These are phyloP conservation scores for Cordyceps cicadae DNA, from an alignment of 2,329 filamentous ascomycete species.

Conservation along the genomic window DNA sequence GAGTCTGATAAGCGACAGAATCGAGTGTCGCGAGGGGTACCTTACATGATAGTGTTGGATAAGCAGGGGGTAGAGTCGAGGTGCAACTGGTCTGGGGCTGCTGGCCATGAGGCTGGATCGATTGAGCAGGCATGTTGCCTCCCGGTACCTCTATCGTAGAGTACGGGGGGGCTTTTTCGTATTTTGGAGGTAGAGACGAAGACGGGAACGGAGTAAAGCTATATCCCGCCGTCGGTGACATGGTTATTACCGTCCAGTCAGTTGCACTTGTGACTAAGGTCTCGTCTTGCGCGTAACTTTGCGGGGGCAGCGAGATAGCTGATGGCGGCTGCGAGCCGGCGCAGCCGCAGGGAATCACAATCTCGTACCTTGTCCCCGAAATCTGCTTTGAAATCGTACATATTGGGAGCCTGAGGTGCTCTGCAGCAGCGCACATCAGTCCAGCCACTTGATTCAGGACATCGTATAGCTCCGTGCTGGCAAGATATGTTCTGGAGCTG, in stretches of 20 bases:
- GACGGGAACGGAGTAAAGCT: background rate
- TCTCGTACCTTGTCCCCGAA: background rate
- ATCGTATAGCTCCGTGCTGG: slow-evolving; percentile 12
- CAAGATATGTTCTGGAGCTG: slow-evolving; percentile 1
- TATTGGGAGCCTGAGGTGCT: slow-evolving; percentile 13
- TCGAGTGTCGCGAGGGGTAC: background rate
- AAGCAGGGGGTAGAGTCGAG: background rate
- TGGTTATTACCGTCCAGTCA: background rate
- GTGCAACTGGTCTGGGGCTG: background rate
- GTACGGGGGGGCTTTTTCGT: background rate
- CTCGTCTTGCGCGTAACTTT: background rate
- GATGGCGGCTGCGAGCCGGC: background rate
- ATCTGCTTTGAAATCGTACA: slow-evolving; percentile 10
- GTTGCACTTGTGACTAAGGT: background rate
- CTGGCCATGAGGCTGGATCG: background rate
- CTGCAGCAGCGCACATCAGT: slow-evolving; percentile 16
- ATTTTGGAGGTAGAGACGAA: background rate
- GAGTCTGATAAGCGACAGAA: background rate
- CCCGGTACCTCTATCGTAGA: background rate
- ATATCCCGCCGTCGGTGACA: background rate
- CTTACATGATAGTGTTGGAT: background rate
- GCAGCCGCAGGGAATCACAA: slow-evolving; percentile 1
- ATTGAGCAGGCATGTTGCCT: background rate
- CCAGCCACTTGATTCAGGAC: slow-evolving; percentile 18
- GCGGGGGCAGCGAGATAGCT: background rate